Base-by-base conservation (phyloP, 2,329 filamentous ascomycete species). In the Trichoderma brevicompactum region DNA sequence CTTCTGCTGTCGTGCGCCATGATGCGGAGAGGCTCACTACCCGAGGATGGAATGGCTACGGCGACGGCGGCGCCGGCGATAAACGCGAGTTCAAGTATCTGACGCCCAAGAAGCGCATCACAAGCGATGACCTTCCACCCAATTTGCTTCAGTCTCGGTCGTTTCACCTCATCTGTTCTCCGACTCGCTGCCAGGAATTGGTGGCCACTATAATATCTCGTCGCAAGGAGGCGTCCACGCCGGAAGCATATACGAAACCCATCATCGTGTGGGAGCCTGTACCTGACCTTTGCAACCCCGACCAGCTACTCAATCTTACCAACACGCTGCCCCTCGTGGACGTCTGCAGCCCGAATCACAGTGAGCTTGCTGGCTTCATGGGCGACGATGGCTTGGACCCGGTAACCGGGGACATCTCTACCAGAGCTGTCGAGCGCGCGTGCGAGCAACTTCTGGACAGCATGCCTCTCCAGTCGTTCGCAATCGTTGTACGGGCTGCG, bases 201-300 rank as follows among this genome's bases (percentile, higher is more conserved):
- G 88, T 95, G 23, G 77, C 85, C 1, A 85, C 88, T n/a, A 91
- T 98, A 66, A 80, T 88, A 5, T 79, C 81, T 4, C 83, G 87
- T 36, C 80, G 86, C 8, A 83, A 82, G 71, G 77, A 77, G 8
- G 68, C 79, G 28, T 67, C 70, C 13, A 68, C 76, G 0, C 67
- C 70, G 5, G 74, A 77, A 52, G 67, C 72, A 10, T 82, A 81
- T 69, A 72, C 80, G 1, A 84, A 85, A 54, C 91, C 94, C 1
- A 78, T 93, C 7, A 92, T 97, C 75, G 87, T 98, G 60, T 99
- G 94, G 94, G 95, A 99, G 75, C 95, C 95, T 0, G 91, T 97
- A 1, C 95, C 95, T 1, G 92, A 97, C 76, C 83, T 92, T 1
- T 97, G 94, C 76, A 89, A 85, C 0, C 88, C 92, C 0, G 86